A percentile compares a stretch with the other conserved stretches of the same genome.
Evolutionary conservation across 371 early-diverging fungal genomes (phyloP).

Genomic region (Mycotypha africana): DNA sequence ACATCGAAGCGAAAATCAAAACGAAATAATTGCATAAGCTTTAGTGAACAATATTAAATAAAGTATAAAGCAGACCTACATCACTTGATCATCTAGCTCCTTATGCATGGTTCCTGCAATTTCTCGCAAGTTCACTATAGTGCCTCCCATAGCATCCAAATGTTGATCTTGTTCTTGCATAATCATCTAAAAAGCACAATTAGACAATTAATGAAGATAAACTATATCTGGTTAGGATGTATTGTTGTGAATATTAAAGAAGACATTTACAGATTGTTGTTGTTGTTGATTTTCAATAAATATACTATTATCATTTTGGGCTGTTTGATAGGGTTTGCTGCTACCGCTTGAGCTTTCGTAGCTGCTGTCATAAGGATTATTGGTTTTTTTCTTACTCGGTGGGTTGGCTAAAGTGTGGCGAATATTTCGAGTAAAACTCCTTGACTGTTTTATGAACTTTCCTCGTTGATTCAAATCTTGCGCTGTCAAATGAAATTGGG

Average conservation of each 20-base stretch:
- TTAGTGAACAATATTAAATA: too few species aligned
- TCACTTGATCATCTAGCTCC: constrained; percentile 56
- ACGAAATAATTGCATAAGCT: too few species aligned
- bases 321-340: constrained; percentile 13
- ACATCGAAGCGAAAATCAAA: too few species aligned
- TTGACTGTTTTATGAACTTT: constrained; percentile 42
- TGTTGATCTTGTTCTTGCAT: constrained; percentile 61
- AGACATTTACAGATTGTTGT: constrained; percentile 33
- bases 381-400: constrained; percentile 23
- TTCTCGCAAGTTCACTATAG: constrained; percentile 53
- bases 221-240: too few species aligned
- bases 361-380: too few species aligned
- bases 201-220: too few species aligned
- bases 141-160: constrained; percentile 54
- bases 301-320: constrained; percentile 27
- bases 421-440: constrained; percentile 30
- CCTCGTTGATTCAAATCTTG: constrained; percentile 41
- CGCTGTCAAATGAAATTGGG: constrained; percentile 44
- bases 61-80: constrained; percentile 37
- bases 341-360: constrained; percentile 7
- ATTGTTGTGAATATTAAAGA: too few species aligned
- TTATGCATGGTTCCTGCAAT: constrained; percentile 59
- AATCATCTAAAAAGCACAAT: constrained; percentile 41
- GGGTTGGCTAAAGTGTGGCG: constrained; percentile 39
- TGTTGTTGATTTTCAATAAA: constrained; percentile 34